Conservation (phyloP, 1,284 basidiomycete genomes). For the Sphaerobolus stellatus region DNA sequence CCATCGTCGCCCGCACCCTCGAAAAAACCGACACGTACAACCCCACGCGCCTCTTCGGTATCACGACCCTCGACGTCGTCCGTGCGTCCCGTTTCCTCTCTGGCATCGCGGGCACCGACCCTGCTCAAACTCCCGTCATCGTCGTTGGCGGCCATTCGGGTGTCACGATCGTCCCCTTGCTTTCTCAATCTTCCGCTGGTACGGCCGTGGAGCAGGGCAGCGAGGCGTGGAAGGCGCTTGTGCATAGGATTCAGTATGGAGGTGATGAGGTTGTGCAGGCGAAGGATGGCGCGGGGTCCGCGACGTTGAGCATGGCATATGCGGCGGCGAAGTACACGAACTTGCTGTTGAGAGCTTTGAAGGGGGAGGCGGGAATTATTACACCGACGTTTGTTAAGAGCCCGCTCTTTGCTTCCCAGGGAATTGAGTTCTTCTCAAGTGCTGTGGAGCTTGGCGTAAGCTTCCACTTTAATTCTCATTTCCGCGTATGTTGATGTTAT, state of each 20-base stretch:
- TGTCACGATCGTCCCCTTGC: constrained; percentile 91
- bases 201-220: constrained; percentile 56
- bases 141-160: constrained; percentile 98
- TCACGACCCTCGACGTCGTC: constrained; percentile 97
- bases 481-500: constrained; percentile 11
- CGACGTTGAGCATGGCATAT: constrained; percentile 94
- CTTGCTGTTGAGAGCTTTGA: constrained; percentile 78
- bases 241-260: constrained; percentile 88
- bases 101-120: constrained; percentile 66
- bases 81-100: constrained; percentile 94
- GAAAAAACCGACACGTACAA: constrained; percentile 94
- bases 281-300: constrained; percentile 87
- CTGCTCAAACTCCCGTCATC: constrained; percentile 73
- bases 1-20: constrained; percentile 92
- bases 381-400: constrained; percentile 89
- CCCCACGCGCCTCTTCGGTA: constrained; percentile 77
- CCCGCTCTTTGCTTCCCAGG: constrained; percentile 77
- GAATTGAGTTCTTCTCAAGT: constrained; percentile 88
- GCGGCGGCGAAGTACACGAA: constrained; percentile 89
- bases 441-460: constrained; percentile 88
- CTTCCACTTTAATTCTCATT: constrained; percentile 22
- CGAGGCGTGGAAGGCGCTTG: constrained; percentile 66
- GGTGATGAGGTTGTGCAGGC: constrained; percentile 92
- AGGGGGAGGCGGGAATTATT: constrained; percentile 82
- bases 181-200: constrained; percentile 76